Conservation (phyloP, 768 basidiomycete genomes). For the Ramaria rubella region DNA sequence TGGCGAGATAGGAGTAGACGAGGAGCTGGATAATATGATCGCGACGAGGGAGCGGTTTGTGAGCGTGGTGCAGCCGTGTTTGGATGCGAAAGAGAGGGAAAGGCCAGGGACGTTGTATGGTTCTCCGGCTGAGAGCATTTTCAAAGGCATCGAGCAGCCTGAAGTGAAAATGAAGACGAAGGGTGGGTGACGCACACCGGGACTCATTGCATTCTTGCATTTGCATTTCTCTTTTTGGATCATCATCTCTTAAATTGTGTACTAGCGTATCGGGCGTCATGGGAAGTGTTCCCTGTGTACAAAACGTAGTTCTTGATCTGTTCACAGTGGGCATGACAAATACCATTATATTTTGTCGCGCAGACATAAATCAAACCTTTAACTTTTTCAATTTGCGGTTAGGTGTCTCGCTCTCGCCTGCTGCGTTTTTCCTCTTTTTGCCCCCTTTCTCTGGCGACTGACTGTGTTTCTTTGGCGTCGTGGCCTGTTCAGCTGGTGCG, state of each 20-base stretch:
- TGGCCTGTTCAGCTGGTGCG: constrained; percentile 14
- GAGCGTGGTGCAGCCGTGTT: constrained; percentile 63
- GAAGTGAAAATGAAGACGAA: constrained; percentile 49
- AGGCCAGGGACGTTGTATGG: constrained; percentile 67
- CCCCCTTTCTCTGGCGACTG: constrained; percentile 22
- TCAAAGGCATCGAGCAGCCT: constrained; percentile 45
- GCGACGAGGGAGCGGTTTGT: constrained; percentile 76
- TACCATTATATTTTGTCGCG: neutral
- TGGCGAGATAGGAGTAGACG: constrained; percentile 52
- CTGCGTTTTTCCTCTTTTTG: constrained; percentile 38
- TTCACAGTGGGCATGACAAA: neutral
- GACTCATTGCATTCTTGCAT: neutral
- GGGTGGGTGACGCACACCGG: constrained; percentile 1
- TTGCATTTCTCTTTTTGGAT: constrained; percentile 1
- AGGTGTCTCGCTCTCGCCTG: neutral
- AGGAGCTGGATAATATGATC: constrained; percentile 65
- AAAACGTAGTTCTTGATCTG: neutral
- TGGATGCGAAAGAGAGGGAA: constrained; percentile 64
- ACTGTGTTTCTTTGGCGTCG: neutral
- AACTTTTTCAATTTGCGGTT: constrained; percentile 7
- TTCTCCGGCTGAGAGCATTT: constrained; percentile 71
- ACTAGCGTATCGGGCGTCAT: constrained; percentile 1
- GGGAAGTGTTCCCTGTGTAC: neutral
- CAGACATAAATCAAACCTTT: constrained; percentile 2
- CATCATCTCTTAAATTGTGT: neutral